Base-by-base conservation (phyloP, 495 filamentous ascomycete species). In the Xylaria intraflava region DNA sequence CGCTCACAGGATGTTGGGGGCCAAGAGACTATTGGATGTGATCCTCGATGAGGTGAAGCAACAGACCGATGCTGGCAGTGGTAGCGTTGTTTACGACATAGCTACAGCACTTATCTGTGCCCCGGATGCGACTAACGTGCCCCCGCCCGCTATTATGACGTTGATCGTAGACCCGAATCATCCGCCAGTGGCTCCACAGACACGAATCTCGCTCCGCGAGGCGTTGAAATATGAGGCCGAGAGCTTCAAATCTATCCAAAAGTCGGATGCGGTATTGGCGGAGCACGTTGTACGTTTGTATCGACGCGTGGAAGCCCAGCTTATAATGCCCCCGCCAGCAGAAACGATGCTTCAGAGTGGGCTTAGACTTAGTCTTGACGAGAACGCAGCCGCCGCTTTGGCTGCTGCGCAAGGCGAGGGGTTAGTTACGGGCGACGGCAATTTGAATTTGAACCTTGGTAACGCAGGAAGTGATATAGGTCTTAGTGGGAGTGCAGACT, bases 231-330 rank as follows among this genome's bases (percentile, higher is more conserved):
- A 75, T 2, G 76, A 82, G 44, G 81, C 82, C 14, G 80, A 86
- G 7, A 77, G 83, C 46, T 83, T 83, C 20, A 77, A 80, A 17
- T 78, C 73, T 17, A 63, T 86, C 0, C 78, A 84, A 9, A 82
- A 84, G 52, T 72, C 72, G 27, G 83, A 91, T 46, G 70, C 76
- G 6, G 47, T 70, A 0, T 72, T 80, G 39, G 89, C 89, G 0
- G 83, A 89, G 58, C 75, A 82, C 2, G 72, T 90, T n/a, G 84
- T 94, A 2, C 82, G 90, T 2, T 75, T 96, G 19, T 78, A 82
- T 64, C 77, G 88, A 2, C 80, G 86, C 17, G 88, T 95, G 6
- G 86, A 91, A 59, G 74, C 83, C 3, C 80, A 75, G 60, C 61
- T 73, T 63, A 60, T 67, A 23, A 56, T 63, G 27, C 68, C 68